Percentiles rank a stretch among this genome's conserved stretches.
phyloP scores from a whole-genome alignment of 2,329 filamentous ascomycete species.

The Paecilomyces sp. region DNA sequence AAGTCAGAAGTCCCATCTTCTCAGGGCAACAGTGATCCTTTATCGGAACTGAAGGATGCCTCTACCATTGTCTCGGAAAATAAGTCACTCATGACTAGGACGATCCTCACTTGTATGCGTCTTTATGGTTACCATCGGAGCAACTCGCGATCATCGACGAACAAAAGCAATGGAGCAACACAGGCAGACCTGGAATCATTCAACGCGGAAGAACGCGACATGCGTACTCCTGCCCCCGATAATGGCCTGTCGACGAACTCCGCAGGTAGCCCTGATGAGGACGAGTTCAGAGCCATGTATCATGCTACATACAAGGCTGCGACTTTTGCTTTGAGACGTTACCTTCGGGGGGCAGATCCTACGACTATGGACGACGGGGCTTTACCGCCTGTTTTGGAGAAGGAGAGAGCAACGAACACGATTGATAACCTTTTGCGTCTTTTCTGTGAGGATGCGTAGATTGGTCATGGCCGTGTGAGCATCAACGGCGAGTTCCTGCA shows the following conservation, averaged over 20 bases:
- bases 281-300: slow-evolving; percentile 38
- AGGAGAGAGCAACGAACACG: slow-evolving; percentile 32
- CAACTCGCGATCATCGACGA: slow-evolving; percentile 14
- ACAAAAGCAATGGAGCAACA: slow-evolving; percentile 7
- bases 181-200: slow-evolving; percentile 4
- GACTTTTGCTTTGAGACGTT: slow-evolving; percentile 35
- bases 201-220: slow-evolving; percentile 11
- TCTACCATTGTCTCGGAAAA: slow-evolving; percentile 28
- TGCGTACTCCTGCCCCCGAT: slow-evolving; percentile 2
- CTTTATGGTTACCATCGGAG: slow-evolving; percentile 35
- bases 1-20: slow-evolving; percentile 1
- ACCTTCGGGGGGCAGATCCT: slow-evolving; percentile 19
- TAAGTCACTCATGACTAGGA: slow-evolving; percentile 34
- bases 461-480: neutral
- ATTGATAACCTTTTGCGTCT: slow-evolving; percentile 34
- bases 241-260: slow-evolving; percentile 6
- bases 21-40: slow-evolving; percentile 5
- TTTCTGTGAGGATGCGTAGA: slow-evolving; percentile 32
- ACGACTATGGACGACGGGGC: slow-evolving; percentile 1
- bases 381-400: slow-evolving; percentile 21
- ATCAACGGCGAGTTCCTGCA: neutral
- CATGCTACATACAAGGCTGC: slow-evolving; percentile 38
- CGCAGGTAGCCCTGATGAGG: slow-evolving; percentile 20
- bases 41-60: slow-evolving; percentile 15
- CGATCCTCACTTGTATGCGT: slow-evolving; percentile 37